Evolutionary conservation across 179 eudicot species (phyloP).

Genomic region (Sideroxylon spinosum): DNA sequence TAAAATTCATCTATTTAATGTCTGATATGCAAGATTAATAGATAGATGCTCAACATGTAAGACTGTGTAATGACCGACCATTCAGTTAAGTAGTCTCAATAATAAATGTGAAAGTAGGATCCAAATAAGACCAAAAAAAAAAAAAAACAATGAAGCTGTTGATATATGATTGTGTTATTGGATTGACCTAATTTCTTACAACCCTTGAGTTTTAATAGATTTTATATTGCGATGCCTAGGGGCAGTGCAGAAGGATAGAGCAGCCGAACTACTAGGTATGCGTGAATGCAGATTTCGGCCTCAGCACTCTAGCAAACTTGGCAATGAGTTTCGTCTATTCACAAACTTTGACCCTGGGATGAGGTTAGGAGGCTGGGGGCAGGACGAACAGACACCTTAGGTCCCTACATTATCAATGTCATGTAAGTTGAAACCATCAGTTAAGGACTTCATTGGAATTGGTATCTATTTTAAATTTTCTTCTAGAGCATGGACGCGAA

Average conservation of each 20-base stretch:
- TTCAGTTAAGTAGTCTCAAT: not conserved
- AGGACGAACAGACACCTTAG: constrained; percentile 22
- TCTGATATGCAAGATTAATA: not conserved
- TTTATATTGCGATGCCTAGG: constrained; percentile 35
- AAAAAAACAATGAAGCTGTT: not conserved
- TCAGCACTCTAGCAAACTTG: constrained; percentile 84
- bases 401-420: not conserved
- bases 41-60: not conserved
- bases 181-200: not conserved
- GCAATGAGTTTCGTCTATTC: constrained; percentile 81
- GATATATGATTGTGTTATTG: not conserved
- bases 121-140: not conserved
- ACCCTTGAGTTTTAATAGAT: not conserved
- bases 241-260: constrained; percentile 74
- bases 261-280: constrained; percentile 62
- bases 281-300: constrained; percentile 81
- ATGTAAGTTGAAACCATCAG: not conserved
- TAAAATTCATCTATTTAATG: not conserved
- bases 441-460: not conserved
- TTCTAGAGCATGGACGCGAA: too few relatives aligned
- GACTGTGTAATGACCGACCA: not conserved
- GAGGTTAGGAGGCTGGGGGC: constrained; percentile 80
- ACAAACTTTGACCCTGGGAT: constrained; percentile 83
- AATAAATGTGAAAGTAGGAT: not conserved
- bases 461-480: too few relatives aligned